These are phyloP conservation scores for Cladosporium velox DNA, from an alignment of 2,329 filamentous ascomycete genomes.

Conservation along the genomic window DNA sequence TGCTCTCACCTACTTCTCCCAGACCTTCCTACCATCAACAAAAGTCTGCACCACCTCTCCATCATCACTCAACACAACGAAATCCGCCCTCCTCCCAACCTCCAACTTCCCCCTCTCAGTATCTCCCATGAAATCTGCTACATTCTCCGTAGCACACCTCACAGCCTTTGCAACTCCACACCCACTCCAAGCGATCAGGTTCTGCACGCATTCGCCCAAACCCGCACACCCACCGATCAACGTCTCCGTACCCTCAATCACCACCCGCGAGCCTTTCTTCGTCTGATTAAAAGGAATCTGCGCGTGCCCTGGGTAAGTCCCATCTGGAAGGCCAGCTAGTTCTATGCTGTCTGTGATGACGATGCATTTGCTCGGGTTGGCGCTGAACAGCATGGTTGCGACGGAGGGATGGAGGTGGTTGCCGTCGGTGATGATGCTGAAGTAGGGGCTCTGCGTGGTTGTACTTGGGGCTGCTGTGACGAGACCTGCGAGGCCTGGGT, in stretches of 20 bases:
- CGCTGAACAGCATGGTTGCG: slow-evolving; percentile 51
- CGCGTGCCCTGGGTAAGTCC: slow-evolving; percentile 51
- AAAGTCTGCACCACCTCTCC: slow-evolving; percentile 53
- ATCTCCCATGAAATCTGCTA: slow-evolving; percentile 53
- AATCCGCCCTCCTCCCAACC: slow-evolving; percentile 51
- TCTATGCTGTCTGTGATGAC: slow-evolving; percentile 59
- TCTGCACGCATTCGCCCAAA: slow-evolving; percentile 54
- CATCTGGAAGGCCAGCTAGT: slow-evolving; percentile 54
- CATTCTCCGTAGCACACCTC: slow-evolving; percentile 53
- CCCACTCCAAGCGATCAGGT: slow-evolving; percentile 50
- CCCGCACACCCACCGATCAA: slow-evolving; percentile 56
- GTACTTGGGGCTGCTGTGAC: slow-evolving; percentile 29
- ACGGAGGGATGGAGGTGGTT: slow-evolving; percentile 57
- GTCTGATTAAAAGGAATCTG: slow-evolving; percentile 54
- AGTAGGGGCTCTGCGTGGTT: slow-evolving; percentile 46
- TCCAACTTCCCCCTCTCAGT: slow-evolving; percentile 47
- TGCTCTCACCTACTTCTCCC: slow-evolving; percentile 34
- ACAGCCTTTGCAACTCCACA: slow-evolving; percentile 53
- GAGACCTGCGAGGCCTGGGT: slow-evolving; percentile 54
- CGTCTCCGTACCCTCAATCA: slow-evolving; percentile 56
- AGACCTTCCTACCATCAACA: slow-evolving; percentile 52
- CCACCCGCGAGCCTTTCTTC: slow-evolving; percentile 52
- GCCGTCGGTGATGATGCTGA: slow-evolving; percentile 56
- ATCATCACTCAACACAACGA: slow-evolving; percentile 50
- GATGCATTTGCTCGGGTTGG: slow-evolving; percentile 51